A percentile compares a stretch with the other conserved stretches of the same genome.
Evolutionary conservation across 2,329 filamentous ascomycete genomes (phyloP).

Genomic region (Pseudogymnoascus sp.): DNA sequence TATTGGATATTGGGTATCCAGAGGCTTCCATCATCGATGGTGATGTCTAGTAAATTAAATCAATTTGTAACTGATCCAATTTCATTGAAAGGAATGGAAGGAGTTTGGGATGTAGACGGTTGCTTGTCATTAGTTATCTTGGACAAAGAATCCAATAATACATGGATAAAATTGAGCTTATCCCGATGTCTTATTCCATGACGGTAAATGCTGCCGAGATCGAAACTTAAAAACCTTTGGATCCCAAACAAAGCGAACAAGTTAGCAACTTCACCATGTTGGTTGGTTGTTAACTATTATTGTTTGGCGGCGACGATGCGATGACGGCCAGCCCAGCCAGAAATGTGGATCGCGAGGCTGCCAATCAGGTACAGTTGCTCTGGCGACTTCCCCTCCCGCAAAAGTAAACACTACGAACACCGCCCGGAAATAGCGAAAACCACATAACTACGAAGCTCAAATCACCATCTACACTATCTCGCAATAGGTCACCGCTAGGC

Average conservation of each 20-base stretch:
- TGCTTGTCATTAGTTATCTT: background rate
- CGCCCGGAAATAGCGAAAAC: background rate
- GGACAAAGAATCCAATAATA: background rate
- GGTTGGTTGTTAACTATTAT: background rate
- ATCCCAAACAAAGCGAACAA: background rate
- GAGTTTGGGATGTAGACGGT: background rate
- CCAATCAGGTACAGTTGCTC: slow-evolving; percentile 6
- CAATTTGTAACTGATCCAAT: background rate
- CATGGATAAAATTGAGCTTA: background rate
- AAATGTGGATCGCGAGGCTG: slow-evolving; percentile 8
- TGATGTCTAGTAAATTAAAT: background rate
- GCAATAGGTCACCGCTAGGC: no score
- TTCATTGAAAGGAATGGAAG: background rate
- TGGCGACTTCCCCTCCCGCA: slow-evolving; percentile 6
- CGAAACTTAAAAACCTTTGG: background rate
- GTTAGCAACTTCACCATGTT: background rate
- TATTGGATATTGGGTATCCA: background rate
- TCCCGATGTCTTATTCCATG: background rate
- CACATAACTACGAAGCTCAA: background rate
- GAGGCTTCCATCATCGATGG: background rate
- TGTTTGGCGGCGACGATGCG: background rate
- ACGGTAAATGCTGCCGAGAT: background rate
- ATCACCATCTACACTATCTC: background rate
- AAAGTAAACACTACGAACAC: slow-evolving; percentile 3
- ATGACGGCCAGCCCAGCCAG: background rate